phyloP scores from a whole-genome alignment of 1,139 yeast species.

The Protomyces gravidus region DNA sequence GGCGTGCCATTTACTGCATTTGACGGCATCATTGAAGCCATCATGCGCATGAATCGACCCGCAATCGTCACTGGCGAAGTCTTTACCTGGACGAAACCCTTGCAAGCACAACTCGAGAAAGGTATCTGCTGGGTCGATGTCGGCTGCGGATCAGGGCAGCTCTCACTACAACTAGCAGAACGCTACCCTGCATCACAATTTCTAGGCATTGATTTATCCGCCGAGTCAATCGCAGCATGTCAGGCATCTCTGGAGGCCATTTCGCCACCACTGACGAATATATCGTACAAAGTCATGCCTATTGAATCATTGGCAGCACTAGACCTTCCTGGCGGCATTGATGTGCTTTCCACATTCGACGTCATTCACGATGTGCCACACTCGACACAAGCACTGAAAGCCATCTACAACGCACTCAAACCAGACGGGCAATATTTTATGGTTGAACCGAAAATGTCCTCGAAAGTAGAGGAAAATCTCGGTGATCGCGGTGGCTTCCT shows the following conservation, averaged over 20 bases:
- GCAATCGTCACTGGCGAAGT: neutral
- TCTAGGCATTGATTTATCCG: neutral
- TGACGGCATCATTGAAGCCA: neutral
- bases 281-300: neutral
- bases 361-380: conserved; percentile 2
- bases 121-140: neutral
- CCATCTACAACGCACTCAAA: neutral
- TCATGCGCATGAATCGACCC: neutral
- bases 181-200: neutral
- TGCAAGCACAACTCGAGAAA: neutral
- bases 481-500: conserved; percentile 1
- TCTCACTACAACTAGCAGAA: neutral
- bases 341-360: neutral
- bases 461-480: neutral
- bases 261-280: neutral
- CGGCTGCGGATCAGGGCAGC: neutral
- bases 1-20: neutral
- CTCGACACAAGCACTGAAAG: neutral
- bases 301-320: neutral
- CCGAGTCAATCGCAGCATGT: neutral
- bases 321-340: neutral
- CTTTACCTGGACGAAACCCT: neutral
- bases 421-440: neutral
- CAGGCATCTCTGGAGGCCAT: neutral
- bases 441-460: neutral